Percentiles rank a stretch among this genome's conserved stretches.
Conservation (phyloP, 495 filamentous ascomycete genomes). For the Podospora appendiculata region DNA sequence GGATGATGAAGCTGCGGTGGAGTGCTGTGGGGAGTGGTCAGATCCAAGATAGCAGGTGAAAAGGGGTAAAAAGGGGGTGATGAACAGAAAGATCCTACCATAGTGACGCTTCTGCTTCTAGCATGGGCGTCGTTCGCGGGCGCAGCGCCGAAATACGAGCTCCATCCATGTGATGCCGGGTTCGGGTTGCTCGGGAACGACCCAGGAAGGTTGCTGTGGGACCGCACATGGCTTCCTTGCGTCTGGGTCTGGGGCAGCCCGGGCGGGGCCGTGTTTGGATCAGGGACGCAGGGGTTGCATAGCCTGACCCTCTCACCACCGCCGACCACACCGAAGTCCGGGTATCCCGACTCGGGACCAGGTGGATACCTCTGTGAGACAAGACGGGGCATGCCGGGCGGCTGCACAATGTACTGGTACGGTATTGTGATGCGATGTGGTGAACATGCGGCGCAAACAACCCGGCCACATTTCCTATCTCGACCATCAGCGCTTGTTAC, state of each 20-base stretch:
- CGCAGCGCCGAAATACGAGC: conserved; percentile 15
- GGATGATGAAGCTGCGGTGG: conserved; percentile 10
- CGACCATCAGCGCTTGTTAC: not conserved
- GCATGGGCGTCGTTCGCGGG: conserved; percentile 17
- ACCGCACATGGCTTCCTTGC: conserved; percentile 16
- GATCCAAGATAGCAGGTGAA: not conserved
- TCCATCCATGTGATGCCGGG: conserved; percentile 4
- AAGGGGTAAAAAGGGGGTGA: not conserved
- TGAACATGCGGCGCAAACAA: conserved; percentile 86
- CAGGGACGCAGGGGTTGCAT: conserved; percentile 91
- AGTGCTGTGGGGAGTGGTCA: conserved; percentile 7
- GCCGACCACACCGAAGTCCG: conserved; percentile 38
- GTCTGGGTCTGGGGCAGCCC: conserved; percentile 42
- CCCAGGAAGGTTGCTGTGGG: conserved; percentile 16
- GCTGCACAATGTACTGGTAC: conserved; percentile 83
- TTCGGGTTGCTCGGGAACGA: not conserved
- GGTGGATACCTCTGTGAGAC: conserved; percentile 32
- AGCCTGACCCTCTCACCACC: conserved; percentile 85
- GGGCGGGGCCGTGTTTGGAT: conserved; percentile 71
- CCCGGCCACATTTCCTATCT: conserved; percentile 81
- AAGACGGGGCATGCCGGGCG: conserved; percentile 45
- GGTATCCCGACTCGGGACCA: conserved; percentile 38
- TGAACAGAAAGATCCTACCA: conserved; percentile 25
- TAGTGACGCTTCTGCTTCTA: conserved; percentile 36
- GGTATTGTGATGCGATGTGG: conserved; percentile 95